phyloP scores from a whole-genome alignment of 2,329 filamentous ascomycete species.

The Teratosphaeria nubilosa region DNA sequence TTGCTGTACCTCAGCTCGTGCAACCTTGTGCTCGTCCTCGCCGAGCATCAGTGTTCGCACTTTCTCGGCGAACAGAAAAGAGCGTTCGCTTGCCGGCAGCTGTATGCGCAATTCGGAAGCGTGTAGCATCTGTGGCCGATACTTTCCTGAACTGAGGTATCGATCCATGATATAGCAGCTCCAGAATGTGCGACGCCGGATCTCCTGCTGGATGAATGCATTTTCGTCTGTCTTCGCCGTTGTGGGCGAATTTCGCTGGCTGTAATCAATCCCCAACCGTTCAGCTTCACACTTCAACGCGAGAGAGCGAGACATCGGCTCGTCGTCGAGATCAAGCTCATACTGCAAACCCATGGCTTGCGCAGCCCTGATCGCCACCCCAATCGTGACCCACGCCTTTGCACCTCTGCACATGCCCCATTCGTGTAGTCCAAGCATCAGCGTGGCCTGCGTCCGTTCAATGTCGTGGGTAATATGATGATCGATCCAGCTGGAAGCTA shows the following conservation, averaged over 20 bases:
- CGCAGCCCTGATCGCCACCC: conserved; percentile 49
- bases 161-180: conserved; percentile 65
- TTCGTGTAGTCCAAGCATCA: conserved; percentile 64
- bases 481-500: conserved; percentile 40
- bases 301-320: conserved; percentile 27
- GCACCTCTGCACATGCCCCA: conserved; percentile 56
- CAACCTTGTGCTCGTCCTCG: conserved; percentile 31
- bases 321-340: conserved; percentile 37
- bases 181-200: conserved; percentile 60
- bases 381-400: conserved; percentile 57
- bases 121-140: conserved; percentile 50
- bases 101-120: conserved; percentile 53
- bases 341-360: conserved; percentile 53
- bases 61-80: conserved; percentile 53
- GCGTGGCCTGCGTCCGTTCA: conserved; percentile 54
- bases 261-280: conserved; percentile 22
- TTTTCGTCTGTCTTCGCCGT: conserved; percentile 18
- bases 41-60: conserved; percentile 42
- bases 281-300: conserved; percentile 29
- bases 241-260: conserved; percentile 19
- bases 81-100: conserved; percentile 56
- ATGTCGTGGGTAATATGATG: conserved; percentile 42
- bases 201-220: conserved; percentile 50
- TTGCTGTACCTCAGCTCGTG: conserved; percentile 30
- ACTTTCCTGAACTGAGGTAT: conserved; percentile 55